phyloP scores from a whole-genome alignment of 2,329 filamentous ascomycete species.

The Beauveria caledonica region DNA sequence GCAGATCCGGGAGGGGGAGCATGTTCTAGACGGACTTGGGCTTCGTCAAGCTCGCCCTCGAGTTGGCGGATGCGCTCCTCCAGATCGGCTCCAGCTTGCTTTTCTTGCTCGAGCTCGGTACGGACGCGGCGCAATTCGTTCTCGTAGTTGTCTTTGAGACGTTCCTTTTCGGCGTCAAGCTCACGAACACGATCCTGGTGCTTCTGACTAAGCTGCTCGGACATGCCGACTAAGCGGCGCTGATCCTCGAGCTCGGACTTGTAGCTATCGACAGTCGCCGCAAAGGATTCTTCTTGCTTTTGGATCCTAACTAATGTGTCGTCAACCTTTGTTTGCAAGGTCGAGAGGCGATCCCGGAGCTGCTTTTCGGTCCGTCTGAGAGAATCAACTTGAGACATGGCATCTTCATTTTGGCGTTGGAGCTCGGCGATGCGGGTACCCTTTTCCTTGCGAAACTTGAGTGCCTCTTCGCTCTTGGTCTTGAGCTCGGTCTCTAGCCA shows the following conservation, averaged over 20 bases:
- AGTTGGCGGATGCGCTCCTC: constrained; percentile 43
- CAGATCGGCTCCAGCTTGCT: constrained; percentile 35
- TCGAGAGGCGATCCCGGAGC: constrained; percentile 71
- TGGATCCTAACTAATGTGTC: constrained; percentile 76
- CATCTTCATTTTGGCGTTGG: constrained; percentile 81
- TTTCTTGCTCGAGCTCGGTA: constrained; percentile 49
- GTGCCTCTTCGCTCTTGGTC: constrained; percentile 76
- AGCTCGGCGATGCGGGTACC: constrained; percentile 80
- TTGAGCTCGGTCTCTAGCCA: constrained; percentile 91
- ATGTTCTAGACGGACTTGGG: constrained; percentile 41
- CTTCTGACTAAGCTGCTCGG: constrained; percentile 66
- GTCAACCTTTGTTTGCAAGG: constrained; percentile 79
- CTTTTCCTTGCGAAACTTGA: constrained; percentile 93
- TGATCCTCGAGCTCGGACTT: constrained; percentile 77
- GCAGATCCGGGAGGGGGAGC: constrained; percentile 36
- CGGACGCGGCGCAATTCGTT: constrained; percentile 48
- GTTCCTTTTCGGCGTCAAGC: constrained; percentile 54
- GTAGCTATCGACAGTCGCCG: constrained; percentile 77
- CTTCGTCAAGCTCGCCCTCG: constrained; percentile 45
- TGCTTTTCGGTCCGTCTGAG: constrained; percentile 72
- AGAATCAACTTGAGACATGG: constrained; percentile 65
- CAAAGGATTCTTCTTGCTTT: constrained; percentile 74
- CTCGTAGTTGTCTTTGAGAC: constrained; percentile 56
- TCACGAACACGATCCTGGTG: constrained; percentile 63
- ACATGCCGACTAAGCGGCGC: constrained; percentile 72